A percentile compares a stretch with the other conserved stretches of the same genome.
Conservation (phyloP, 192 early-diverging fungal species). For the Coemansia sp. region DNA sequence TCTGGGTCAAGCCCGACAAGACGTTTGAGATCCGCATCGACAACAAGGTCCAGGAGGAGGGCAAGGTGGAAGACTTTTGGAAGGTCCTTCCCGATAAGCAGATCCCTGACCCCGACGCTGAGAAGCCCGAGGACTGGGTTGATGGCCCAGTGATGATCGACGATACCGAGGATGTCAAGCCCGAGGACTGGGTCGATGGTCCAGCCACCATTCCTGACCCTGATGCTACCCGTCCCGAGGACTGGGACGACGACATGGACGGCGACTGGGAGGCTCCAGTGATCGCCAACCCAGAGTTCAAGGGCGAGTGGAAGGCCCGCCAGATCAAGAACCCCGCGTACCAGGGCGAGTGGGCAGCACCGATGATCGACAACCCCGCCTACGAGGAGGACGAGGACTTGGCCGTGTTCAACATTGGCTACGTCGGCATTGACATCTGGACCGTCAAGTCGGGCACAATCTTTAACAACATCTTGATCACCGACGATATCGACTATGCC, state of each 20-base stretch:
- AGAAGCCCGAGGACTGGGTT: constrained; percentile 92
- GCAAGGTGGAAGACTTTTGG: constrained; percentile 79
- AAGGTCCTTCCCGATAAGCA: constrained; percentile 81
- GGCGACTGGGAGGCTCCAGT: constrained; percentile 94
- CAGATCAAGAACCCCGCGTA: constrained; percentile 89
- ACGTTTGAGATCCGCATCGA: constrained; percentile 78
- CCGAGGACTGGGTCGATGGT: constrained; percentile 72
- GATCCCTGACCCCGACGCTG: constrained; percentile 79
- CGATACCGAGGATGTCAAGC: constrained; percentile 77
- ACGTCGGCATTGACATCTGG: constrained; percentile 95
- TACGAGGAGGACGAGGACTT: constrained; percentile 86
- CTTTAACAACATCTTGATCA: constrained; percentile 95
- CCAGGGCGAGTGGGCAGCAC: constrained; percentile 92
- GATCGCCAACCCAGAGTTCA: constrained; percentile 86
- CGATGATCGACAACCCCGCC: constrained; percentile 89
- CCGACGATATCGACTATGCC: constrained; percentile 79
- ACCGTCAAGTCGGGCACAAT: constrained; percentile 90
- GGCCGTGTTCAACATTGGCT: constrained; percentile 86
- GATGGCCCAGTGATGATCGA: constrained; percentile 71
- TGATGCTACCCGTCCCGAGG: constrained; percentile 82
- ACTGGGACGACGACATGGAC: constrained; percentile 96
- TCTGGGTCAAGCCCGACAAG: constrained; percentile 78
- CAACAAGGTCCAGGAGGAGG: constrained; percentile 77
- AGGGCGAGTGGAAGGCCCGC: constrained; percentile 83
- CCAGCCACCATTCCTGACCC: constrained; percentile 85